A percentile compares a stretch with the other conserved stretches of the same genome.
Evolutionary conservation across 2,329 filamentous ascomycete species (phyloP).

Genomic region (Ploettnerulaceae sp.): DNA sequence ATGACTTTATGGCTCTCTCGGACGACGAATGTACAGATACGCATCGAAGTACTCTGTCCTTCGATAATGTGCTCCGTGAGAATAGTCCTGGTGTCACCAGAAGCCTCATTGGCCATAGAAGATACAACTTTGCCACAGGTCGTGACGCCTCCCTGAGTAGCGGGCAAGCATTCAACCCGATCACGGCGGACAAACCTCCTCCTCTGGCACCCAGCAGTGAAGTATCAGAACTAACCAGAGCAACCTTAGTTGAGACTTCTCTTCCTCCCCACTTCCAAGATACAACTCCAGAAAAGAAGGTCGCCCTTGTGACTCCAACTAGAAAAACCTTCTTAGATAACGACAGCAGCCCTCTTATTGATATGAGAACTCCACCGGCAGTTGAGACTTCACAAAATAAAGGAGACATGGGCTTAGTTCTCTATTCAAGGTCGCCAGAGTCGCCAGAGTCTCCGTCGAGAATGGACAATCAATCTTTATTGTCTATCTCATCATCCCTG

Average conservation of each 20-base stretch:
- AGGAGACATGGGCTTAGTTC: neutral
- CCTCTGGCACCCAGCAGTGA: no score
- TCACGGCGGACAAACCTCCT: no score
- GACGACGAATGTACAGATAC: neutral
- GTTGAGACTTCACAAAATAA: neutral
- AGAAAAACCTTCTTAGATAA: neutral
- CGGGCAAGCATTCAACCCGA: no score
- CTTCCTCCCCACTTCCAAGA: no score
- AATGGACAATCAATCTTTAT: neutral
- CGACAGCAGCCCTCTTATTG: neutral
- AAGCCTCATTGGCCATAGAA: neutral
- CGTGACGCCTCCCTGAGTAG: no score
- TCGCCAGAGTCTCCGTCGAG: neutral
- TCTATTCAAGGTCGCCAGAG: neutral
- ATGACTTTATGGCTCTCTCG: constrained; percentile 2
- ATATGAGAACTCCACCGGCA: neutral
- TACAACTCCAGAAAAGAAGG: no score
- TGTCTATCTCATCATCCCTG: neutral
- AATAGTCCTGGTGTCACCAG: neutral
- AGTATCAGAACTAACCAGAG: no score
- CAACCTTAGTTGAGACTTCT: no score
- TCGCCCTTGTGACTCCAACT: no score
- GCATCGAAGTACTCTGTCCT: neutral
- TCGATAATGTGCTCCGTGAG: neutral
- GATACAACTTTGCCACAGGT: no score